Evolutionary conservation across 257 asterid genomes (phyloP).

Genomic region (Verbena officinalis): DNA sequence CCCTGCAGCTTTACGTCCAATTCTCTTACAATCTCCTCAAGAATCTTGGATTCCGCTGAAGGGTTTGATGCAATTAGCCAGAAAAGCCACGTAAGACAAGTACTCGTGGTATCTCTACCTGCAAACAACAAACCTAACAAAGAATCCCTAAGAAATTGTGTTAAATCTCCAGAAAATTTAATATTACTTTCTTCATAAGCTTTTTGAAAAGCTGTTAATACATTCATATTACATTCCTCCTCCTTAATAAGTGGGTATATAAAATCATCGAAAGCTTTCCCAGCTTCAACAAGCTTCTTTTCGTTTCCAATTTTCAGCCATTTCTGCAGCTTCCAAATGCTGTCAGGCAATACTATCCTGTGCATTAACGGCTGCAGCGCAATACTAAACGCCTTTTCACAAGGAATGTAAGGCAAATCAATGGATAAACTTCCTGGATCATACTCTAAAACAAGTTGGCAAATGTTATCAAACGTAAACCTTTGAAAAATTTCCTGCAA

Average conservation of each 20-base stretch:
- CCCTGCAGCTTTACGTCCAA: background rate
- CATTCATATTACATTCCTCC: background rate
- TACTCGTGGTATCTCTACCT: slow-evolving; percentile 24
- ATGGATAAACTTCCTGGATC: slow-evolving; percentile 32
- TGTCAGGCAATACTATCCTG: slow-evolving; percentile 28
- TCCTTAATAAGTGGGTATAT: slow-evolving; percentile 10
- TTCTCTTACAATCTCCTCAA: slow-evolving; percentile 9
- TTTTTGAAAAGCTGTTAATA: slow-evolving; percentile 11
- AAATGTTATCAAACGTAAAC: slow-evolving; percentile 39
- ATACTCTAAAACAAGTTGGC: slow-evolving; percentile 21
- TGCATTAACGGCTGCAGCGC: slow-evolving; percentile 14
- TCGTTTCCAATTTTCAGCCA: slow-evolving; percentile 36
- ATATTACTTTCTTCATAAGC: background rate
- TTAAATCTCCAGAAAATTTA: background rate
- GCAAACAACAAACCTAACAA: slow-evolving; percentile 23
- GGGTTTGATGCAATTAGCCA: slow-evolving; percentile 28
- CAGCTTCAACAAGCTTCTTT: slow-evolving; percentile 9
- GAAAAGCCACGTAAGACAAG: slow-evolving; percentile 32
- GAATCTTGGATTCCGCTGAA: slow-evolving; percentile 3
- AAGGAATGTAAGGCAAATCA: slow-evolving; percentile 29
- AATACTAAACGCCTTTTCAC: slow-evolving; percentile 30
- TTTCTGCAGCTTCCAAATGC: slow-evolving; percentile 33
- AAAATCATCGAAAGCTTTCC: slow-evolving; percentile 31
- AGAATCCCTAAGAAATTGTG: slow-evolving; percentile 14
- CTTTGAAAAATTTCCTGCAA: slow-evolving; percentile 50